Evolutionary conservation across 176 grass and related monocot species (phyloP).

Genomic region (Areca catechu): DNA sequence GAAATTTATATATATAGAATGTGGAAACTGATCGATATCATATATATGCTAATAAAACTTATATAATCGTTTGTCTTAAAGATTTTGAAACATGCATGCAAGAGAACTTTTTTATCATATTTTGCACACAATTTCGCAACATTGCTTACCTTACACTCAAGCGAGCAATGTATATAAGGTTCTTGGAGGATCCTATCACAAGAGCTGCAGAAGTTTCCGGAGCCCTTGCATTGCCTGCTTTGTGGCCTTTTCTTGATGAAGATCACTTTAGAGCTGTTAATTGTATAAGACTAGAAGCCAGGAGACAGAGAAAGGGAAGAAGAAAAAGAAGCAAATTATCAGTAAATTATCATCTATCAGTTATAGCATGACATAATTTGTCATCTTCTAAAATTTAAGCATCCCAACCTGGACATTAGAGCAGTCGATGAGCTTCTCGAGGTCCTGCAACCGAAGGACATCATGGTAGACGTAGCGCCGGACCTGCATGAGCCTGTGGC

Average conservation of each 20-base stretch:
- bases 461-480: conserved; percentile 23
- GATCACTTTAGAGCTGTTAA: conserved; percentile 18
- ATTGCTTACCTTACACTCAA: conserved; percentile 19
- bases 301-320: no score
- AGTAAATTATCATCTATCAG: no score
- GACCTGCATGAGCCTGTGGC: conserved; percentile 15
- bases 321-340: no score
- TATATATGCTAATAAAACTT: no score
- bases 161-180: conserved; percentile 22
- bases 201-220: conserved; percentile 16
- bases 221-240: conserved; percentile 20
- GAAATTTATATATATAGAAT: no score
- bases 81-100: no score
- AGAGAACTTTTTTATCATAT: no score
- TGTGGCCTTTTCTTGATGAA: conserved; percentile 21
- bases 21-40: no score
- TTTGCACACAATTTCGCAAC: no score
- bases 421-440: conserved; percentile 23
- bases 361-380: no score
- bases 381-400: no score
- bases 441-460: conserved; percentile 12
- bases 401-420: conserved; percentile 8
- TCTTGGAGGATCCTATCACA: conserved; percentile 20
- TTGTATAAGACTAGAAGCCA: conserved; percentile 11
- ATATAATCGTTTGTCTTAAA: no score